A percentile compares a stretch with the other conserved stretches of the same genome.
Evolutionary conservation across 495 filamentous ascomycete species (phyloP).

Genomic region (Penicillium coffeae): DNA sequence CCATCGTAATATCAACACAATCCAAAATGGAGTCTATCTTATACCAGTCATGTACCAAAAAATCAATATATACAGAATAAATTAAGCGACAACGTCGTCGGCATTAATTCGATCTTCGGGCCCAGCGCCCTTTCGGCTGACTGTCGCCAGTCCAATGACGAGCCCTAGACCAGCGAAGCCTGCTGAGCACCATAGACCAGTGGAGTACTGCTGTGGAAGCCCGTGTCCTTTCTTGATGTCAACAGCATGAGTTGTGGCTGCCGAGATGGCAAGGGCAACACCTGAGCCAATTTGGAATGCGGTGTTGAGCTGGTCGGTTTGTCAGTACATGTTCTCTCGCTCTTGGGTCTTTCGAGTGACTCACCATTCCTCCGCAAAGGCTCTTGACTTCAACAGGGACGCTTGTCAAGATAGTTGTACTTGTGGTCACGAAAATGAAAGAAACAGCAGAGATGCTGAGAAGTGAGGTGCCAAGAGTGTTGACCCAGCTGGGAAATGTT

Average conservation of each 20-base stretch:
- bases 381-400: slow-evolving; percentile 34
- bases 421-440: slow-evolving; percentile 36
- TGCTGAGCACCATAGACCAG: slow-evolving; percentile 35
- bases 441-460: slow-evolving; percentile 40
- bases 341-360: background rate
- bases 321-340: slow-evolving; percentile 1
- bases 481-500: slow-evolving; percentile 26
- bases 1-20: background rate
- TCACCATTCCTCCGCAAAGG: slow-evolving; percentile 34
- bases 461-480: slow-evolving; percentile 30
- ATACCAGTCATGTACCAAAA: background rate
- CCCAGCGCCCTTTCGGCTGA: slow-evolving; percentile 28
- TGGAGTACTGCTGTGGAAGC: slow-evolving; percentile 30
- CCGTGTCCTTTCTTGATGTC: slow-evolving; percentile 32
- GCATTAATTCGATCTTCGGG: slow-evolving; percentile 27
- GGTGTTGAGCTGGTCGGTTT: slow-evolving; percentile 27
- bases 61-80: background rate
- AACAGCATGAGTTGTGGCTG: slow-evolving; percentile 30
- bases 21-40: background rate
- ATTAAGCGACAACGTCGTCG: slow-evolving; percentile 23
- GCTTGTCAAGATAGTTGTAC: slow-evolving; percentile 32
- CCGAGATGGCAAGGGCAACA: slow-evolving; percentile 33
- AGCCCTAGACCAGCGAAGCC: slow-evolving; percentile 31
- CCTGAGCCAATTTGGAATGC: slow-evolving; percentile 40
- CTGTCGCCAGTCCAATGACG: slow-evolving; percentile 24